A percentile compares a stretch with the other conserved stretches of the same genome.
Conservation (phyloP, 108 stramenopile species). For the Nannochloropsis oceanica region DNA sequence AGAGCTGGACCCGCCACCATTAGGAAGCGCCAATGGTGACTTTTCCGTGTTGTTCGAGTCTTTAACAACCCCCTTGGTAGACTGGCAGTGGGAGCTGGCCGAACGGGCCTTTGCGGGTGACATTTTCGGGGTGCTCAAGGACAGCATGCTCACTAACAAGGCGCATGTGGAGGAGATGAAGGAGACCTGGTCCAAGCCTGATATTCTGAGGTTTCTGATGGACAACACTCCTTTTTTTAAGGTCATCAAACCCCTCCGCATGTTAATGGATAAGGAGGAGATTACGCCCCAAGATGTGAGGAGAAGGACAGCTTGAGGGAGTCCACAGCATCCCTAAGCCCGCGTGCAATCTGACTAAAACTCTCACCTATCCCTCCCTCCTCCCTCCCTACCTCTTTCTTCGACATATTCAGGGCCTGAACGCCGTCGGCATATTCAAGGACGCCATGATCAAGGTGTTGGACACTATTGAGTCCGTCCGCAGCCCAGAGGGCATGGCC, state of each 20-base stretch:
- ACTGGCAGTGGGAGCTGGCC: neutral
- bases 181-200: neutral
- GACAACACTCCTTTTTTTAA: neutral
- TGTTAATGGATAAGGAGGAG: neutral
- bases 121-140: neutral
- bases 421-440: neutral
- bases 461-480: neutral
- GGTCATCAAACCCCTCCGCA: neutral
- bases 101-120: neutral
- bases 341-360: neutral
- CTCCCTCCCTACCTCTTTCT: too few species aligned
- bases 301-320: neutral
- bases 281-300: neutral
- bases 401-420: neutral
- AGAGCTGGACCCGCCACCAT: neutral
- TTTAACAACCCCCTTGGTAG: neutral
- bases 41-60: neutral
- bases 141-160: neutral
- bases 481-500: neutral
- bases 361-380: neutral
- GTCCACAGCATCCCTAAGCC: neutral
- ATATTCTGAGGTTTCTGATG: neutral
- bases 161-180: neutral
- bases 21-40: neutral
- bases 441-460: neutral